Evolutionary conservation across 1,139 yeast species (phyloP).

Genomic region (Nakaseomyces sp.): DNA sequence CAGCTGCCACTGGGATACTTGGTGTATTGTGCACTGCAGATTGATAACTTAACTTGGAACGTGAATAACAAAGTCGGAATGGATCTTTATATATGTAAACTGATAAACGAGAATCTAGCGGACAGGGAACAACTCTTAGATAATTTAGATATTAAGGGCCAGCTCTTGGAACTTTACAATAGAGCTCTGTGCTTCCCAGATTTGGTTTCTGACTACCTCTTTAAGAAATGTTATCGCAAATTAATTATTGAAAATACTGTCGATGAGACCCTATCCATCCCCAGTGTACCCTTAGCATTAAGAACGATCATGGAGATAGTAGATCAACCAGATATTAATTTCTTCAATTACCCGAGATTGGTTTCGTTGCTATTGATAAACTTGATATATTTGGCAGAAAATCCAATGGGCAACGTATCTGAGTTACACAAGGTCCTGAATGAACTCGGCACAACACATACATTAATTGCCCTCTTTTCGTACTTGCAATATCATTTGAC

Average conservation of each 20-base stretch:
- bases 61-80: background rate
- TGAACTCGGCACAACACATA: constrained; percentile 23
- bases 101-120: background rate
- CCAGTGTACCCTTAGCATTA: background rate
- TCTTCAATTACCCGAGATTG: constrained; percentile 25
- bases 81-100: constrained; percentile 2
- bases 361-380: constrained; percentile 15
- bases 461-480: constrained; percentile 28
- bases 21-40: constrained; percentile 1
- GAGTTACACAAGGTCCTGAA: constrained; percentile 18
- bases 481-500: constrained; percentile 21
- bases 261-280: background rate
- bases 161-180: background rate
- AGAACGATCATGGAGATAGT: constrained; percentile 33
- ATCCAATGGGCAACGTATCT: constrained; percentile 9
- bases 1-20: constrained; percentile 1
- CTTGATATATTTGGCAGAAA: constrained; percentile 12
- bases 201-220: background rate
- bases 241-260: background rate
- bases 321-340: constrained; percentile 34
- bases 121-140: background rate
- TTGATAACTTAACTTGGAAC: background rate
- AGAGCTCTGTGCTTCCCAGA: background rate
- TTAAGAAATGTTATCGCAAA: background rate
- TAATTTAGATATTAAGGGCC: background rate